Evolutionary conservation across 1,284 basidiomycete species (phyloP).

Genomic region (Thelephora terrestris): DNA sequence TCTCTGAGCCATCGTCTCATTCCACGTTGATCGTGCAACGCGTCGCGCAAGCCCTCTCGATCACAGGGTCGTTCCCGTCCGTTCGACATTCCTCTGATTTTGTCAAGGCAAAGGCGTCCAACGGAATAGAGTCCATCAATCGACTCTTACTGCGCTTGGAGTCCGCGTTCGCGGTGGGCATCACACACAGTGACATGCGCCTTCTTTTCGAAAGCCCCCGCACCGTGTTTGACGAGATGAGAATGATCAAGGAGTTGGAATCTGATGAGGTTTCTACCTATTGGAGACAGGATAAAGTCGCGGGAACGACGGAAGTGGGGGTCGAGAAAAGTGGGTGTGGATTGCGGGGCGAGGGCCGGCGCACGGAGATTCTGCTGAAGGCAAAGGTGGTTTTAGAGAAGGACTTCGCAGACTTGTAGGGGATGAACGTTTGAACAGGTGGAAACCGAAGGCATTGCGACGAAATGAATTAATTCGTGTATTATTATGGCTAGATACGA

Average conservation of each 20-base stretch:
- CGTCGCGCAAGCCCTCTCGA: too few relatives aligned
- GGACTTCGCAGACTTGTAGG: slow-evolving; percentile 9
- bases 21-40: too few relatives aligned
- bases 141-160: background rate
- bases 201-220: background rate
- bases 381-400: background rate
- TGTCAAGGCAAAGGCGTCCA: background rate
- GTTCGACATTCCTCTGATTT: background rate
- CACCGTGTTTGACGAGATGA: background rate
- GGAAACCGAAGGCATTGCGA: too few relatives aligned
- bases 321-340: background rate
- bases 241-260: background rate
- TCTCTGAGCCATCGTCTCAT: background rate
- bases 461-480: too few relatives aligned
- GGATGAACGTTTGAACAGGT: too few relatives aligned
- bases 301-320: background rate
- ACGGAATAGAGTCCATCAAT: background rate
- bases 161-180: background rate
- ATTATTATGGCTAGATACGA: too few relatives aligned
- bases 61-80: too few relatives aligned
- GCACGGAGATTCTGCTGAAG: background rate
- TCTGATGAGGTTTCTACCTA: background rate
- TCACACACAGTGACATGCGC: background rate
- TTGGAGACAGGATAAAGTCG: background rate
- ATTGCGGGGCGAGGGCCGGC: background rate